Evolutionary conservation across 768 basidiomycete species (phyloP), one percentile per base, ranked within the genome.

Genomic region (Auriculariales sp.): DNA sequence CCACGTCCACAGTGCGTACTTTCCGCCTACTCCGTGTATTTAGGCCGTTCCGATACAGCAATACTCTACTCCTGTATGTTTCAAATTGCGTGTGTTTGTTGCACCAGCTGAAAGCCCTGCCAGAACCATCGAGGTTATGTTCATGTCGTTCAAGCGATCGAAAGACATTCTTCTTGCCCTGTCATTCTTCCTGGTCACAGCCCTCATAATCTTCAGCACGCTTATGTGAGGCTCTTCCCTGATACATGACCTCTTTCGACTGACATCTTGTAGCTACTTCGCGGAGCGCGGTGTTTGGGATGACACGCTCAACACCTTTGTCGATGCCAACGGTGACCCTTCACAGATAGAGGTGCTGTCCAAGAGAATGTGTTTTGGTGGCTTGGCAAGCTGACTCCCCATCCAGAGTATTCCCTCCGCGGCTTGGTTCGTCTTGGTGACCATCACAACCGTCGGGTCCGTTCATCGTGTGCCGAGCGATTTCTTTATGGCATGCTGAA

Each of bases 221-320:
- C 68, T 92, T 12, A 59, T 93, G 79, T 84, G 55, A 47, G 81
- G 67, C 3, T 52, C 1, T 15, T 12, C 2, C 4, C 14, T 10
- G 4, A 28, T 25, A n/a, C 1, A n/a, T 11, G 19, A 1, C 24
- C 47, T 12, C 17, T 35, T 31, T 27, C 28, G 29, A 27, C n/a
- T n/a, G 31, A 10, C 44, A 46, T 5, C 4, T 1, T 15, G 22
- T 49, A 85, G 85, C 54, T 93, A 92, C 59, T 94, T 94, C 58
- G 81, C 82, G 2, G 91, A 95, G 64, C 71, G 91, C 17, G 91
- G 91, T 1, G 81, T 81, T 1, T 95, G 91, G 91, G 90, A 93
- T 54, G 76, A 77, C 5, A 73, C 73, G 1, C 64, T 94, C 0
- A 82, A 78, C 35, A 81, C 77, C 3, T 95, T 92, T 59, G 75